These are phyloP conservation scores for Paracorniculantispora psalliotae DNA, from an alignment of 2,329 filamentous ascomycete species.

Conservation along the genomic window DNA sequence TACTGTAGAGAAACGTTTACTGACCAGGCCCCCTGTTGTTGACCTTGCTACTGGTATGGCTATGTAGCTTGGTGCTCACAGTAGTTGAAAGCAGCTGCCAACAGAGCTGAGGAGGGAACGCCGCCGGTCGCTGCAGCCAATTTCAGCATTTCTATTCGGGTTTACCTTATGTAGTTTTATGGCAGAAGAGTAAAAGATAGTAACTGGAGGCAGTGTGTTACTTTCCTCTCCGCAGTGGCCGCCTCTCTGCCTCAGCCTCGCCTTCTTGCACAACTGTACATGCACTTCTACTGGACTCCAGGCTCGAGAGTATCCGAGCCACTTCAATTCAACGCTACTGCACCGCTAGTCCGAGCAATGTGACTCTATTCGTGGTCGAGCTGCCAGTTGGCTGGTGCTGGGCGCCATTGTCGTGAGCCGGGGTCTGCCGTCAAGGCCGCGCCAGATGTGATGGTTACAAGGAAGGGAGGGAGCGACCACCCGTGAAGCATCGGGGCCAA, in stretches of 20 bases:
- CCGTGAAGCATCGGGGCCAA: background rate
- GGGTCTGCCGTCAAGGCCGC: background rate
- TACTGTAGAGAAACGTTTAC: background rate
- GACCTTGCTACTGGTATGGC: background rate
- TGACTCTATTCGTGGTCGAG: background rate
- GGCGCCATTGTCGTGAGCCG: background rate
- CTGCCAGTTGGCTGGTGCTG: background rate
- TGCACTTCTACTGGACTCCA: background rate
- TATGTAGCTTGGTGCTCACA: background rate
- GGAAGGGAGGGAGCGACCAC: background rate
- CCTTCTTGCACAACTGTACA: background rate
- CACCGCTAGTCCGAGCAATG: background rate
- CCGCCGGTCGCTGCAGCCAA: no score
- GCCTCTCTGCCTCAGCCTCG: background rate
- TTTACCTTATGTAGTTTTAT: no score
- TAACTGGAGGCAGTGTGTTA: no score
- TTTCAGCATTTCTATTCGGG: no score
- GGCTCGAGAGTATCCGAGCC: background rate
- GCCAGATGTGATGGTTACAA: background rate
- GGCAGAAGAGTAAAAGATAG: no score
- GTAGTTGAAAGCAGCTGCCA: background rate
- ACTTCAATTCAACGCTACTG: background rate
- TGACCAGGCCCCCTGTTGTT: background rate
- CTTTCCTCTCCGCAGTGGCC: no score
- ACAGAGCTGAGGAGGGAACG: no score